These are phyloP conservation scores for Phytophthora aleatoria DNA, from an alignment of 352 stramenopile species.

Conservation along the genomic window DNA sequence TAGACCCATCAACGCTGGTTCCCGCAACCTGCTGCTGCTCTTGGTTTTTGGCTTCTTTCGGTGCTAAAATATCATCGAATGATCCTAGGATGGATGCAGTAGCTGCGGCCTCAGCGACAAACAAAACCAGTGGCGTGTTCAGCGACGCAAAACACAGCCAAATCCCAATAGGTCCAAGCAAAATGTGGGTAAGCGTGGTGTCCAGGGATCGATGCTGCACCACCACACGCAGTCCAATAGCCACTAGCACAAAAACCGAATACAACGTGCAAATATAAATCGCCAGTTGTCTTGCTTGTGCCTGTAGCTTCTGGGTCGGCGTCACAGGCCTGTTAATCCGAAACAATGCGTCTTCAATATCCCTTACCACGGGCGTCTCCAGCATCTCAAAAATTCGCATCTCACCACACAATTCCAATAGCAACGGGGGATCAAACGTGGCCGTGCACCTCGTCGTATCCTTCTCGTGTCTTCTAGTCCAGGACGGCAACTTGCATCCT, in stretches of 20 bases:
- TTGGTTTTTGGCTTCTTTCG: slow-evolving; percentile 26
- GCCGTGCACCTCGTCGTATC: slow-evolving; percentile 69
- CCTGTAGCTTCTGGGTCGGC: slow-evolving; percentile 80
- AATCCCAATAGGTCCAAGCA: slow-evolving; percentile 74
- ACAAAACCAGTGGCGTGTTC: slow-evolving; percentile 80
- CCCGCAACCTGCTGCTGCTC: slow-evolving; percentile 10
- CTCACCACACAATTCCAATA: slow-evolving; percentile 83
- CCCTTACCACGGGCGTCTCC: slow-evolving; percentile 79
- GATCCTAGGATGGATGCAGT: slow-evolving; percentile 78
- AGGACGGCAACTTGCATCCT: slow-evolving; percentile 67
- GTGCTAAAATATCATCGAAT: slow-evolving; percentile 68
- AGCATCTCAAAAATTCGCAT: slow-evolving; percentile 89
- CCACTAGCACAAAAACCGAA: slow-evolving; percentile 64
- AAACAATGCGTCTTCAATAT: slow-evolving; percentile 84
- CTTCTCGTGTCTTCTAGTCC: slow-evolving; percentile 42
- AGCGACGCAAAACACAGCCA: slow-evolving; percentile 89
- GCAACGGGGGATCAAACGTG: slow-evolving; percentile 74
- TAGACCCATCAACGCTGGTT: neutral
- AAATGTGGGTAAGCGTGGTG: slow-evolving; percentile 69
- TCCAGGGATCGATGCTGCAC: slow-evolving; percentile 74
- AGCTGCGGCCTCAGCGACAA: slow-evolving; percentile 72
- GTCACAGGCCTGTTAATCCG: slow-evolving; percentile 70
- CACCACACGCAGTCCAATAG: slow-evolving; percentile 68
- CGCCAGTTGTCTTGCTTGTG: slow-evolving; percentile 52
- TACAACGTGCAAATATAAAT: slow-evolving; percentile 75